Base-by-base conservation (phyloP, 2,329 filamentous ascomycete genomes). In the Diaporthe australafricana region DNA sequence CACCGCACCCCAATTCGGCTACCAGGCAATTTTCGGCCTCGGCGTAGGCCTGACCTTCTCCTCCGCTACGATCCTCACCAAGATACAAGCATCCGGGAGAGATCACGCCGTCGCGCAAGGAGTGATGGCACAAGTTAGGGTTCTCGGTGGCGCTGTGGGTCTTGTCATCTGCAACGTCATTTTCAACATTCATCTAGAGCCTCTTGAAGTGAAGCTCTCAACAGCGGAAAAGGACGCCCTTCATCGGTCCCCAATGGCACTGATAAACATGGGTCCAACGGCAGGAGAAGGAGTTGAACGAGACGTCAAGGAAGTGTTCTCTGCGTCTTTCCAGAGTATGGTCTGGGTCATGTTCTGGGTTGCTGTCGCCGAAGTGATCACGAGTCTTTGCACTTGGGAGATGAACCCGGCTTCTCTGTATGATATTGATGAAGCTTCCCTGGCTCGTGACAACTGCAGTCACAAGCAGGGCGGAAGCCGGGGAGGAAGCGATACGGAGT, bases 41-140 rank as follows among this genome's bases (percentile, higher is more conserved):
- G 89, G 89, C 0, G 87, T 90, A 20, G 89, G 89, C 0, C 82
- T 91, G 20, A 87, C 86, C 12, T 87, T 90, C 73, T 87, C 87
- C 0, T 84, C 86, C 2, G 86, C 86, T 9, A 90, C 88, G 0
- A 88, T 91, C 71, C 86, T 90, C 76, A 88, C 87, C 2, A 87
- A 86, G 56, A 82, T 90, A 17, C 84, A 89, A 57, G 84, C 87
- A 0, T 80, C 84, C 22, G 79, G 81, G 9, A 82, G 82, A 70
- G 86, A 89, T 68, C 81, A 89, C 63, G 89, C 89, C 0, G 87
- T 88, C 2, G 88, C 88, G 0, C 88, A 91, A 75, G 90, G 89
- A 0, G 86, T 88, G 5, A 83, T 91, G 12, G 87, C 89, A 1
- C 89, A 92, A 78, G 85, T 87, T 1, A 85, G 90, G 17, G 87